These are phyloP conservation scores for Darksidea phi DNA, from an alignment of 495 filamentous ascomycete species.

Conservation along the genomic window DNA sequence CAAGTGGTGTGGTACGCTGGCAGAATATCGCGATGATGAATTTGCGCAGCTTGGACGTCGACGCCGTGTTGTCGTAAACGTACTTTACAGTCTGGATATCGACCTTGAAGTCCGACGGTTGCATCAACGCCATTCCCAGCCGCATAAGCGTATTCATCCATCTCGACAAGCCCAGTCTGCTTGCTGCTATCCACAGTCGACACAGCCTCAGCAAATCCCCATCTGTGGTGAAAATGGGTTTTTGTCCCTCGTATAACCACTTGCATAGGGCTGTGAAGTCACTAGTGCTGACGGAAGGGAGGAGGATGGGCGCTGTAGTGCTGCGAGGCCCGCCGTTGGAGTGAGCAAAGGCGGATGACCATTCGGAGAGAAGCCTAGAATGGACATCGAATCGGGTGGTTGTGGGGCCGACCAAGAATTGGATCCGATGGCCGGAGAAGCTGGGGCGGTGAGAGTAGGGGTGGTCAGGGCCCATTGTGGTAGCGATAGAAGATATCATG, in stretches of 20 bases:
- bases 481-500: constrained; percentile 1
- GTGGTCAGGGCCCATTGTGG: background rate
- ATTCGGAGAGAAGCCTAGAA: background rate
- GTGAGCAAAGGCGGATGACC: background rate
- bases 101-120: background rate
- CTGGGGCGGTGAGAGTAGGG: background rate
- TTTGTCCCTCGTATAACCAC: background rate
- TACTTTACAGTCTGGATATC: background rate
- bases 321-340: background rate
- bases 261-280: background rate
- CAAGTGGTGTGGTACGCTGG: background rate
- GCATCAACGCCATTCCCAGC: background rate
- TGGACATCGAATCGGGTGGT: background rate
- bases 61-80: background rate
- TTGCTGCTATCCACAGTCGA: background rate
- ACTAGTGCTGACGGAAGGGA: background rate
- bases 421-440: too few species aligned
- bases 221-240: background rate
- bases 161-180: background rate
- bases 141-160: background rate
- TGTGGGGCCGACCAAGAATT: background rate
- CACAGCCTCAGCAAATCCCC: background rate
- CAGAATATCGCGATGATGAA: background rate
- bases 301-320: background rate
- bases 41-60: background rate